Percentiles rank a stretch among this genome's conserved stretches.
These are phyloP conservation scores for Camillea tinctor DNA, from an alignment of 2,329 filamentous ascomycete species.

Conservation along the genomic window DNA sequence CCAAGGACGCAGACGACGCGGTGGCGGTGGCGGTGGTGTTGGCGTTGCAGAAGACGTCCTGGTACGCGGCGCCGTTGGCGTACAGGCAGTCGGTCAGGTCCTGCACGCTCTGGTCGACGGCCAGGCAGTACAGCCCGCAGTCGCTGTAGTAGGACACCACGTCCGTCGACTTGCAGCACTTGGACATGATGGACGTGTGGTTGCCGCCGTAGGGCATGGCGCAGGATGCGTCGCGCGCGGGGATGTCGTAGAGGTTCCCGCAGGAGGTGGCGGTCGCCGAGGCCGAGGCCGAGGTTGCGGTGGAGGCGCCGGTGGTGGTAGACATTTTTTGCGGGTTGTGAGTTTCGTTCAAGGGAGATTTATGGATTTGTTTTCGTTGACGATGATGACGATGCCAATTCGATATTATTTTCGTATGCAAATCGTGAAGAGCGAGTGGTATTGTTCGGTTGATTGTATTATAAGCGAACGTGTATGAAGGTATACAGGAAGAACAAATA, in stretches of 20 bases:
- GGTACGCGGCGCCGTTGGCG: slow-evolving; percentile 35
- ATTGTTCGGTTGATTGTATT: too few relatives aligned
- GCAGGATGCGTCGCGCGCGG: slow-evolving; percentile 44
- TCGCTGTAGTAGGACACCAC: slow-evolving; percentile 45
- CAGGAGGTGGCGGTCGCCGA: slow-evolving; percentile 18
- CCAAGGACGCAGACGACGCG: slow-evolving; percentile 30
- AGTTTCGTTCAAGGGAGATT: neutral
- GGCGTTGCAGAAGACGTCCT: slow-evolving; percentile 45
- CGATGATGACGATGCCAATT: too few relatives aligned
- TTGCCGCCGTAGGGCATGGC: slow-evolving; percentile 40
- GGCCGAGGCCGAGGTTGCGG: neutral
- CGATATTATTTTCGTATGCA: too few relatives aligned
- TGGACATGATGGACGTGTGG: slow-evolving; percentile 41
- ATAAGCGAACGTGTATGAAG: too few relatives aligned
- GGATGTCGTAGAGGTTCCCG: slow-evolving; percentile 40
- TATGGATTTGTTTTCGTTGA: neutral
- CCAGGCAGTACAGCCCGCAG: slow-evolving; percentile 52
- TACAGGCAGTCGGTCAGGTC: slow-evolving; percentile 40
- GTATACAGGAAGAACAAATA: too few relatives aligned
- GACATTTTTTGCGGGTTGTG: neutral
- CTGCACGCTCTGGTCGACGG: slow-evolving; percentile 36
- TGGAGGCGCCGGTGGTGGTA: neutral
- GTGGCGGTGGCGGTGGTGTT: slow-evolving; percentile 39
- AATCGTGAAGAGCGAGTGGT: too few relatives aligned
- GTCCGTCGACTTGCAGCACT: slow-evolving; percentile 45